Base-by-base conservation (phyloP, 2,329 filamentous ascomycete genomes). In the Ophiostoma fasciatum region DNA sequence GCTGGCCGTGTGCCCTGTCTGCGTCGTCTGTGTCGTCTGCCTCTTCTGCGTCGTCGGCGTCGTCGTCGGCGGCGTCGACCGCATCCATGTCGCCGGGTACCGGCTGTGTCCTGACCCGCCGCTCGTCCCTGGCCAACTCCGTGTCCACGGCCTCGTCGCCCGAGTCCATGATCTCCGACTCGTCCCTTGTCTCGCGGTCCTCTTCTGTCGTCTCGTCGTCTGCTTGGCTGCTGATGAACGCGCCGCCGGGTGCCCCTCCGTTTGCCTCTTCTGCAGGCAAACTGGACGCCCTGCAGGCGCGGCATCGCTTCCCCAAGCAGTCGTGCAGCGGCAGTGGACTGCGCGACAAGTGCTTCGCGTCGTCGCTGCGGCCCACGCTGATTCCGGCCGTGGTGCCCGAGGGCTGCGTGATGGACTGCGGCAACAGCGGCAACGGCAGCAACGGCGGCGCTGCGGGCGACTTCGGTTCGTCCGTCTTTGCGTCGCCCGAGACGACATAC, bases 151-250 rank as follows among this genome's bases (percentile, higher is more conserved):
- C 68, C 23, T 78, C 74, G 40, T 78, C 74, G 20, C 74, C 74
- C 43, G 73, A 78, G 50, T 78, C 74, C 37, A 77, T 78, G 72
- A 57, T 78, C 31, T 77, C 74, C 40, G 74, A 78, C 50, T 60
- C 62, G 39, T 76, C 68, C 40, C 65, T 65, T 42, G 64, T 71
- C 43, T 77, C 73, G 45, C 70, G 71, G 52, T 74, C 71, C 35
- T 76, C 73, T 51, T 77, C 72, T 14, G 71, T 74, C 56, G n/a
- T n/a, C n/a, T n/a, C n/a, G n/a, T 76, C 71, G 39, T 74, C 71
- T 49, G 63, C 68, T 48, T 74, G 71, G 46, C 73, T 68, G 40
- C 57, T 70, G 58, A 65, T 58, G 54, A 69, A 64, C 64, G 71
- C 71, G 71, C 71, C 65, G 56, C 35, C 34, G 36, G 33, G 35